Percentiles rank a stretch among this genome's conserved stretches.
phyloP scores from a whole-genome alignment of 2,329 filamentous ascomycete genomes.

The Cladophialophora immunda region DNA sequence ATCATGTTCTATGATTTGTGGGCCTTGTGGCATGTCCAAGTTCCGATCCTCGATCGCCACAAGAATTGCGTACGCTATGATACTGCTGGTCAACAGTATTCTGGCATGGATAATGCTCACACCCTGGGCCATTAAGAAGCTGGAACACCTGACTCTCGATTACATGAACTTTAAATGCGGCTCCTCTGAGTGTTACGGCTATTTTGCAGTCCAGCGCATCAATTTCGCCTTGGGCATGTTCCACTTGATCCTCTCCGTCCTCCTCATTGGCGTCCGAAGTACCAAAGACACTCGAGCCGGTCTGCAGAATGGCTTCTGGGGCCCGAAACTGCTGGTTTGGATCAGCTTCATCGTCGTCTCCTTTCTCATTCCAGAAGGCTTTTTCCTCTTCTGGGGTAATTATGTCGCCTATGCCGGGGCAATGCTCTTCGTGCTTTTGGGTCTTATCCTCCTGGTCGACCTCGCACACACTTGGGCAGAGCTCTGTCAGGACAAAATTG shows the following conservation, averaged over 20 bases:
- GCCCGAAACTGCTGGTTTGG: conserved; percentile 93
- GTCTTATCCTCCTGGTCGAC: conserved; percentile 90
- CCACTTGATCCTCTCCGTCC: conserved; percentile 83
- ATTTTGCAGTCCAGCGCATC: conserved; percentile 95
- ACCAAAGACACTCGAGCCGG: conserved; percentile 87
- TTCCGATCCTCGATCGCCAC: conserved; percentile 98
- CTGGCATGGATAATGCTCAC: conserved; percentile 99
- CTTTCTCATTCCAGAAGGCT: conserved; percentile 93
- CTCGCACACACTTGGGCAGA: conserved; percentile 97
- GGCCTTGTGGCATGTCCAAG: conserved; percentile 96
- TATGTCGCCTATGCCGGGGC: conserved; percentile 89
- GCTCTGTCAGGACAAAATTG: conserved; percentile 92
- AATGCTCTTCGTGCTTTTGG: conserved; percentile 91
- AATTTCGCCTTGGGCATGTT: conserved; percentile 97
- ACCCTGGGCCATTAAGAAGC: conserved; percentile 95
- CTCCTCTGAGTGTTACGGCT: conserved; percentile 84
- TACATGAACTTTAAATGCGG: conserved; percentile 96
- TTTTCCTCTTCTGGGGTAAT: conserved; percentile 96
- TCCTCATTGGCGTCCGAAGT: conserved; percentile 85
- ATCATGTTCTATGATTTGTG: conserved; percentile 95
- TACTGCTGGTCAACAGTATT: conserved; percentile 96
- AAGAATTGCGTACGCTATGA: conserved; percentile 92
- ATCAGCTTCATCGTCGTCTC: conserved; percentile 84
- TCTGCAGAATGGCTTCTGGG: conserved; percentile 99
- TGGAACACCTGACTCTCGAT: conserved; percentile 89